Evolutionary conservation across 768 basidiomycete species (phyloP).

Genomic region (Fistulinella prunicolor): DNA sequence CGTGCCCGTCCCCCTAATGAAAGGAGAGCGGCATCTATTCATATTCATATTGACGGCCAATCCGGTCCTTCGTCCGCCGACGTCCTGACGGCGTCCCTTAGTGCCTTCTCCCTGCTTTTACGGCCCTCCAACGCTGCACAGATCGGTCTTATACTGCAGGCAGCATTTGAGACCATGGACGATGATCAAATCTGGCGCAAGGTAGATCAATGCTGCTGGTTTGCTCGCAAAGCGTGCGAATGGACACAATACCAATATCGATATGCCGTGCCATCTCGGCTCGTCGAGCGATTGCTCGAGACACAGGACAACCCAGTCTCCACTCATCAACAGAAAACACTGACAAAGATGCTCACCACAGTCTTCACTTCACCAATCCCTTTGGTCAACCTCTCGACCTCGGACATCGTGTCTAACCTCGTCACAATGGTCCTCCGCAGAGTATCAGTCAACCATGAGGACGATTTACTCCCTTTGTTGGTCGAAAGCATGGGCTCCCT

Average conservation of each 20-base stretch:
- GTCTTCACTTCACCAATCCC: slow-evolving; percentile 82
- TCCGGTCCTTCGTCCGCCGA: slow-evolving; percentile 73
- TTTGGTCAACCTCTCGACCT: slow-evolving; percentile 86
- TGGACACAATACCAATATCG: slow-evolving; percentile 95
- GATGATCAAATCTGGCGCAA: slow-evolving; percentile 61
- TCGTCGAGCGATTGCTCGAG: slow-evolving; percentile 73
- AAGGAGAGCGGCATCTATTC: slow-evolving; percentile 85
- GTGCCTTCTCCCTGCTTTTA: slow-evolving; percentile 67
- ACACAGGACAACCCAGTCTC: slow-evolving; percentile 51
- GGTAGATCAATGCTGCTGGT: slow-evolving; percentile 76
- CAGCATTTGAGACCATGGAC: slow-evolving; percentile 68
- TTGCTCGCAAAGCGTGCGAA: slow-evolving; percentile 71
- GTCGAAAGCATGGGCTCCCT: slow-evolving; percentile 80
- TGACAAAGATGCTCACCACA: slow-evolving; percentile 76
- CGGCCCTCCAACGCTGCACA: slow-evolving; percentile 77
- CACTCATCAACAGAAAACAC: slow-evolving; percentile 52
- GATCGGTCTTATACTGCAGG: slow-evolving; percentile 66
- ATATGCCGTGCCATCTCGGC: slow-evolving; percentile 80
- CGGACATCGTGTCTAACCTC: slow-evolving; percentile 81
- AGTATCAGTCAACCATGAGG: slow-evolving; percentile 56
- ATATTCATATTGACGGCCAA: slow-evolving; percentile 85
- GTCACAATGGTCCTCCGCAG: slow-evolving; percentile 71
- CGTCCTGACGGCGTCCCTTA: slow-evolving; percentile 70
- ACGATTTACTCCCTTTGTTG: slow-evolving; percentile 61
- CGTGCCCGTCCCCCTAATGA: slow-evolving; percentile 75